These are phyloP conservation scores for Taphrina deformans DNA, from an alignment of 1,139 yeast genomes.

Conservation along the genomic window DNA sequence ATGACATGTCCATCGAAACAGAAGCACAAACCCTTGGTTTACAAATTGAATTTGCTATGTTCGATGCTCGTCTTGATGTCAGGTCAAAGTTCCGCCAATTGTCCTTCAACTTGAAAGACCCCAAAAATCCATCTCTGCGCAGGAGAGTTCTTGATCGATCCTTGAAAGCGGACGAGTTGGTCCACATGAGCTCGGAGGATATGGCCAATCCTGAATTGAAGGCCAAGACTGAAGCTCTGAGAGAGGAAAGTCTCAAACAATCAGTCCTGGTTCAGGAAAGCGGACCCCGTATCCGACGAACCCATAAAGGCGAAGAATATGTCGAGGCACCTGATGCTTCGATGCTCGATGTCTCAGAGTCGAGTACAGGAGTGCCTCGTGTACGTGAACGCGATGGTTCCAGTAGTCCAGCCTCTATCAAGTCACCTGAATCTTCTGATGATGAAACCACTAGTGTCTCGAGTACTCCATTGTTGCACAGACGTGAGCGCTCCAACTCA, in stretches of 20 bases:
- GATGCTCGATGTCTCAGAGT: background rate
- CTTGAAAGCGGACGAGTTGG: conserved; percentile 55
- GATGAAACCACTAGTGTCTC: background rate
- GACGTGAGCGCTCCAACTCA: conserved; percentile 15
- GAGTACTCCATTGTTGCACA: background rate
- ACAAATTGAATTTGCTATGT: conserved; percentile 50
- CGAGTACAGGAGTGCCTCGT: background rate
- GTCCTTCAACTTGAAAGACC: conserved; percentile 56
- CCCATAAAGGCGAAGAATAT: conserved; percentile 84
- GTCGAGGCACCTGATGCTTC: conserved; percentile 50
- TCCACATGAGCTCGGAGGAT: conserved; percentile 62
- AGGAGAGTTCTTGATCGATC: conserved; percentile 53
- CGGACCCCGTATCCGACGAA: conserved; percentile 66
- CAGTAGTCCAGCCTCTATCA: background rate
- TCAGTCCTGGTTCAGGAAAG: conserved; percentile 56
- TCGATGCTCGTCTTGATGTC: conserved; percentile 47
- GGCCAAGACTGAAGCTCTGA: conserved; percentile 68
- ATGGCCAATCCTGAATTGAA: conserved; percentile 71
- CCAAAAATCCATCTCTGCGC: conserved; percentile 54
- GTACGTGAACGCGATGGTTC: background rate
- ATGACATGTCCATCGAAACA: conserved; percentile 50
- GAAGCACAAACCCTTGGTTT: conserved; percentile 49
- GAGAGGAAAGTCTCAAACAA: conserved; percentile 64
- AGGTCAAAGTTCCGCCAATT: conserved; percentile 56
- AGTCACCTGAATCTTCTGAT: conserved; percentile 4